Percentiles rank a stretch among this genome's conserved stretches.
phyloP scores from a whole-genome alignment of 176 grass and related monocot species.

The Aegilops bicornis region DNA sequence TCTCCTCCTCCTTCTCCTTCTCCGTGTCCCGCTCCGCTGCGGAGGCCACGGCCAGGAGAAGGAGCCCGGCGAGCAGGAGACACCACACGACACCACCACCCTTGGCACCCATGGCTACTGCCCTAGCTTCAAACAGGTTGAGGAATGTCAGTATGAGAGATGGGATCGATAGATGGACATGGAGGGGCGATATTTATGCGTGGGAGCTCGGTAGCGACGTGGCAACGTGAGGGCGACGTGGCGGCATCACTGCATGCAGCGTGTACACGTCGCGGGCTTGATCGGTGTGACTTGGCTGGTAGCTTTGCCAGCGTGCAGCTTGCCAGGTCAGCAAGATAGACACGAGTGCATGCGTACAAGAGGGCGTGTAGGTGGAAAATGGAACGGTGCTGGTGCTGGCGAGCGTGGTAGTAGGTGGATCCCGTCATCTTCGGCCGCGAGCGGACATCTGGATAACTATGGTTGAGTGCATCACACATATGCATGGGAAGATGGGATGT shows the following conservation, averaged over 20 bases:
- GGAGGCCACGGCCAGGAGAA: background rate
- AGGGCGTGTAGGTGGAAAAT: background rate
- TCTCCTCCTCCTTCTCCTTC: background rate
- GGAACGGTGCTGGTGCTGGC: background rate
- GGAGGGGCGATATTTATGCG: slow-evolving; percentile 14
- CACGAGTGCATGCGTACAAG: background rate
- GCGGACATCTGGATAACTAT: too few species aligned
- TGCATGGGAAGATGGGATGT: too few species aligned
- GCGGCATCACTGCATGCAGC: background rate
- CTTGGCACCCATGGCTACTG: slow-evolving; percentile 16
- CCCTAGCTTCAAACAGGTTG: background rate
- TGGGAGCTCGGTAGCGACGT: background rate
- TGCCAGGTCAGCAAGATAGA: background rate
- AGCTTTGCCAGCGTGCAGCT: too few species aligned
- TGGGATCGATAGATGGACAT: background rate
- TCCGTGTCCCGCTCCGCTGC: background rate
- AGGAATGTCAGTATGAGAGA: background rate
- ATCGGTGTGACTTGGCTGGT: slow-evolving; percentile 5
- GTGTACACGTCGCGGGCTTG: background rate
- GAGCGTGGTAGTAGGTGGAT: slow-evolving; percentile 14
- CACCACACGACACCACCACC: background rate
- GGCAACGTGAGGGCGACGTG: background rate
- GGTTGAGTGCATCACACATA: too few species aligned
- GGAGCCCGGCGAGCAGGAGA: slow-evolving; percentile 23
- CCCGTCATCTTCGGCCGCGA: background rate